Percentiles rank a stretch among this genome's conserved stretches.
phyloP scores from a whole-genome alignment of 768 basidiomycete genomes.

The Rhodotorula diobovata region DNA sequence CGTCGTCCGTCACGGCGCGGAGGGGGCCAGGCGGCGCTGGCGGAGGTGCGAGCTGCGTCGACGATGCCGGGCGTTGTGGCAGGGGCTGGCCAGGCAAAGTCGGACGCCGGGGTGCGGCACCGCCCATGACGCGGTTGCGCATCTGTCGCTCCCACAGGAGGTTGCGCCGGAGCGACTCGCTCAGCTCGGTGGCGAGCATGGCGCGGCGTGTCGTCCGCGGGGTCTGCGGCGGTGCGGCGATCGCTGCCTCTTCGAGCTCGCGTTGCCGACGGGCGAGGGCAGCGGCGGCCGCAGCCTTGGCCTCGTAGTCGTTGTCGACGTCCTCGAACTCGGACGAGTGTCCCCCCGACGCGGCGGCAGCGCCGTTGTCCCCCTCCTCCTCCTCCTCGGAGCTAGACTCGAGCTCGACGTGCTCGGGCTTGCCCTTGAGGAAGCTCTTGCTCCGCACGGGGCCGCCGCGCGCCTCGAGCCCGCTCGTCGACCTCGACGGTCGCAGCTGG shows the following conservation, averaged over 20 bases:
- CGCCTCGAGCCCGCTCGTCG: background rate
- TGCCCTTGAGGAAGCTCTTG: conserved; percentile 33
- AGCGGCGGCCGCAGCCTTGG: conserved; percentile 18
- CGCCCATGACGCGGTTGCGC: conserved; percentile 40
- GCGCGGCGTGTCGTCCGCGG: conserved; percentile 77
- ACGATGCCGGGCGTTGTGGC: conserved; percentile 9
- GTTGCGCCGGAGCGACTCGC: conserved; percentile 74
- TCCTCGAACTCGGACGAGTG: conserved; percentile 13
- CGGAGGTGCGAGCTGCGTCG: background rate
- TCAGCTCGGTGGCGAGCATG: conserved; percentile 79
- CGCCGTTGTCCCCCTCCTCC: conserved; percentile 26
- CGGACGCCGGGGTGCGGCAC: conserved; percentile 14
- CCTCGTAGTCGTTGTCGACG: background rate
- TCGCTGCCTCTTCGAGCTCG: conserved; percentile 53
- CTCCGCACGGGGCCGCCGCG: background rate
- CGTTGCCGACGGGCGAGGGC: conserved; percentile 22
- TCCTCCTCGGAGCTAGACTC: conserved; percentile 40
- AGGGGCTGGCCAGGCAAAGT: conserved; percentile 14
- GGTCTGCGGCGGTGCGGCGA: conserved; percentile 61
- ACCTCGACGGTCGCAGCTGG: background rate
- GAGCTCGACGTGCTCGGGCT: conserved; percentile 41
- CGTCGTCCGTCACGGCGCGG: background rate
- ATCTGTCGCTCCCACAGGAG: conserved; percentile 63
- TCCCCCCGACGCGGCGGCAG: background rate
- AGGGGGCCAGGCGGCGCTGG: background rate